Evolutionary conservation across 169 alveolate species (phyloP).

Genomic region (Theileria annulata): DNA sequence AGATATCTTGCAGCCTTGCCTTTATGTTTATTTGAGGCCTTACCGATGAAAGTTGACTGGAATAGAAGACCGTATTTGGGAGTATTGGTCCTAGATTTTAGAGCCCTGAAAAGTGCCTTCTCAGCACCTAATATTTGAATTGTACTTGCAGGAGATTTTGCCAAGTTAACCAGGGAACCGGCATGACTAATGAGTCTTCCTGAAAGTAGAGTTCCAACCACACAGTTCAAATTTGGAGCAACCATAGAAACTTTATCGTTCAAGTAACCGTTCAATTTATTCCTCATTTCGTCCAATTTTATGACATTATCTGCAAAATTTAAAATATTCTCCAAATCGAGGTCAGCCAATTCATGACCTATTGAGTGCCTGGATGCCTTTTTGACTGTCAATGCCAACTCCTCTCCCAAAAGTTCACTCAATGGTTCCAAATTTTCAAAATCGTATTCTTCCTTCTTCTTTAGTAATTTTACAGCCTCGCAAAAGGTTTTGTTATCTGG

Average conservation of each 20-base stretch:
- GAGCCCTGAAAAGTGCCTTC: constrained; percentile 97
- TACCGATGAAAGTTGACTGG: constrained; percentile 95
- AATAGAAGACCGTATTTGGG: constrained; percentile 98
- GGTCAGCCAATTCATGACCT: constrained; percentile 94
- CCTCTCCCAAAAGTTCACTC: constrained; percentile 83
- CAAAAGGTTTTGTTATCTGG: constrained; percentile 93
- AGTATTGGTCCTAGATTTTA: constrained; percentile 95
- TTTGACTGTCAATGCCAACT: constrained; percentile 84
- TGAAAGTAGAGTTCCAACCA: constrained; percentile 94
- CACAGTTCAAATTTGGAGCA: constrained; percentile 97
- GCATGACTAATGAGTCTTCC: constrained; percentile 96
- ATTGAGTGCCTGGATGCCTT: constrained; percentile 90
- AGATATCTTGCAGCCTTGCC: constrained; percentile 95
- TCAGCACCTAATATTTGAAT: constrained; percentile 95
- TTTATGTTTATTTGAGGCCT: constrained; percentile 92
- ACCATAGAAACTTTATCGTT: constrained; percentile 89
- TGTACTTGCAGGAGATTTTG: constrained; percentile 96
- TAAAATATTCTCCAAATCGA: constrained; percentile 87
- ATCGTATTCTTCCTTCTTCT: constrained; percentile 78
- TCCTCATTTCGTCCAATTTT: constrained; percentile 86
- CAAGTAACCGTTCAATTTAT: constrained; percentile 86
- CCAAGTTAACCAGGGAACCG: constrained; percentile 92
- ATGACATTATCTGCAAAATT: constrained; percentile 90
- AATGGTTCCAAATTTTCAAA: constrained; percentile 47
- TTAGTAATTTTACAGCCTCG: constrained; percentile 83